Evolutionary conservation across 768 basidiomycete genomes (phyloP).

Genomic region (Boletus pseudo-olivaceus): DNA sequence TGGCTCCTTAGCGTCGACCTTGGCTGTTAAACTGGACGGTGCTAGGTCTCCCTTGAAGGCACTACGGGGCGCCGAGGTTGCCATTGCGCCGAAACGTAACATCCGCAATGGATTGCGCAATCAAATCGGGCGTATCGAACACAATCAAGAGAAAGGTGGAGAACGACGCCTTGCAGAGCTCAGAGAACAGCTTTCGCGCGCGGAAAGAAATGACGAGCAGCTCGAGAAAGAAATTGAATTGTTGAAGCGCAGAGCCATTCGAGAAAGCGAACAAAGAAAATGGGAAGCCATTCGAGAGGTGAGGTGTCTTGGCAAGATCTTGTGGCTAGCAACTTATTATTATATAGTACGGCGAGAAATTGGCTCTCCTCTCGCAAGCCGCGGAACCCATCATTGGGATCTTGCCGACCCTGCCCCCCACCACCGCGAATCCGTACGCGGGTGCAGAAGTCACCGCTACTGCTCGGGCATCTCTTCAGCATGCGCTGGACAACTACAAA

Average conservation of each 20-base stretch:
- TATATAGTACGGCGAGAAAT: constrained; percentile 74
- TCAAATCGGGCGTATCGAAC: constrained; percentile 65
- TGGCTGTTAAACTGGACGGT: constrained; percentile 59
- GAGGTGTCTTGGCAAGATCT: constrained; percentile 4
- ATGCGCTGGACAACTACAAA: constrained; percentile 74
- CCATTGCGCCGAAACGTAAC: constrained; percentile 58
- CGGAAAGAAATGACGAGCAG: constrained; percentile 57
- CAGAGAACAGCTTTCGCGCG: constrained; percentile 62
- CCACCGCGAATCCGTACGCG: constrained; percentile 49
- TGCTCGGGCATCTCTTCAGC: constrained; percentile 70
- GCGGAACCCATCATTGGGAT: constrained; percentile 57
- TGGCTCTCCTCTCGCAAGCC: constrained; percentile 70
- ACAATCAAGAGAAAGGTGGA: constrained; percentile 57
- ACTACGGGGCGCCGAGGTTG: constrained; percentile 66
- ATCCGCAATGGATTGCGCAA: constrained; percentile 52
- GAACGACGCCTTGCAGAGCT: constrained; percentile 72
- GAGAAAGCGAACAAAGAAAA: constrained; percentile 70
- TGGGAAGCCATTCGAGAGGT: constrained; percentile 86
- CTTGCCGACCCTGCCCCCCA: constrained; percentile 68
- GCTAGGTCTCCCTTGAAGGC: constrained; percentile 68
- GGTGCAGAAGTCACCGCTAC: constrained; percentile 63
- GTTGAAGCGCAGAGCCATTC: constrained; percentile 70
- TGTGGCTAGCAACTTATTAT: neutral
- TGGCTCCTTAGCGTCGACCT: constrained; percentile 58
- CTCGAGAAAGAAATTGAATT: constrained; percentile 70